Base-by-base conservation (phyloP, 2,329 filamentous ascomycete species). In the Alternaria sp. region DNA sequence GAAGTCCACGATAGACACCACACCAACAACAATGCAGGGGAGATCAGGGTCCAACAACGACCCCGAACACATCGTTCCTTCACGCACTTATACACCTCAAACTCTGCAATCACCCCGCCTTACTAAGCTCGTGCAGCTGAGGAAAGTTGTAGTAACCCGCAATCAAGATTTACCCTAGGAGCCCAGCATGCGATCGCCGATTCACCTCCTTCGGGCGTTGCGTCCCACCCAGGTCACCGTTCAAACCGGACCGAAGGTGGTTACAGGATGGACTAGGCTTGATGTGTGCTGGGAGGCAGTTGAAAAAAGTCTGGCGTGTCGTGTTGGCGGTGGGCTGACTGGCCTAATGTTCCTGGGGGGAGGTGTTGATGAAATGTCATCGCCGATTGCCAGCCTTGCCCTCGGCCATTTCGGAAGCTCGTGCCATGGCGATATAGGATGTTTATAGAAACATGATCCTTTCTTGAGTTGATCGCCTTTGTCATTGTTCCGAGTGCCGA, bases 131-230 rank as follows among this genome's bases (percentile, higher is more conserved):
- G 28, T 50, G 28, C 44, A 25, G 12, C 30, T 44, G 25, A 46
- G 49, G 40, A 46, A 44, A n/a, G 23, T 30, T 17, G 30, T 26
- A 21, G 15, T 28, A 13, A 47, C 21, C 25, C 28, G 26, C 21
- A 61, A 58, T 46, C 54, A 57, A 58, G 54, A 52, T 61, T 61
- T 28, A 54, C 32, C 52, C 28, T 40, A 36, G 45, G 19, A 62
- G 28, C 23, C 32, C 46, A 62, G 60, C 56, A 45, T 21, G 60
- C 60, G 60, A 62, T 62, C 60, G 60, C 60, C 60, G 60, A 62
- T 62, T 55, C 54, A 52, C 26, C 45, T 46, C 15, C 19, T 54
- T 46, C 40, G 43, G 40, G 57, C 26, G 36, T 19, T 28, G 9
- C 23, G 30, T 40, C 43, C 58, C 43, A 26, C 40, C 51, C 44